Base-by-base conservation (phyloP, 495 filamentous ascomycete species). In the Penicillium manginii region DNA sequence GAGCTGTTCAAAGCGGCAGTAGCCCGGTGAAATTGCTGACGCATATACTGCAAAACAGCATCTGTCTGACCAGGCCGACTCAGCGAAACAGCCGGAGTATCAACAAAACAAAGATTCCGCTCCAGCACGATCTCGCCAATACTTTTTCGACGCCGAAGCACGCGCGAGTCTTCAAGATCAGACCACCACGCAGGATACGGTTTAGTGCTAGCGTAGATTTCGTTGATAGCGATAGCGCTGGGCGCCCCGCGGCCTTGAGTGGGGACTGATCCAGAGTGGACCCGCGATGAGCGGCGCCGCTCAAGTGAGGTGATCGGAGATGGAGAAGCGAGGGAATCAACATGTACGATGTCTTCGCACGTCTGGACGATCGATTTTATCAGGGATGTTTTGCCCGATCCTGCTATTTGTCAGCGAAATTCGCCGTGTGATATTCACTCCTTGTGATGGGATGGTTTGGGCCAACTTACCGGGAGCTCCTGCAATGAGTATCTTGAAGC, bases 321-420 rank as follows among this genome's bases (percentile, higher is more conserved):
- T 50, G 92, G 77, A 0, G 91, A 84, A 68, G 97, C 93, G 49
- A 96, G 78, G 0, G 91, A 86, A 69, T 98, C 94, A 50, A 97
- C 89, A 71, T 98, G 94, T 2, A 98, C 94, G 58, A 99, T 96
- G 69, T 97, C 91, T 66, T 96, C 90, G 68, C 93, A 97, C n/a
- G 78, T 83, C 68, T 97, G 94, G 12, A 96, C 91, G 53, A 99
- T 93, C 0, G 91, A 91, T 69, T 92, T 93, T 60, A 98, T 91
- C 51, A 97, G 78, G 22, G 91, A 92, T 15, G 93, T 93, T 78
- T 98, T 98, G 10, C 93, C 93, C 50, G 82, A 66, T 54, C 79
- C 84, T 86, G 32, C n/a, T 37, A 68, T 67, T 31, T 33, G 23
- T 21, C 17, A 45, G 32, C 11, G 15, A 35, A 15, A 21, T 1